Percentiles rank a stretch among this genome's conserved stretches.
Evolutionary conservation across 2,329 filamentous ascomycete genomes (phyloP).

Genomic region (Trematosphaeria pertusa): DNA sequence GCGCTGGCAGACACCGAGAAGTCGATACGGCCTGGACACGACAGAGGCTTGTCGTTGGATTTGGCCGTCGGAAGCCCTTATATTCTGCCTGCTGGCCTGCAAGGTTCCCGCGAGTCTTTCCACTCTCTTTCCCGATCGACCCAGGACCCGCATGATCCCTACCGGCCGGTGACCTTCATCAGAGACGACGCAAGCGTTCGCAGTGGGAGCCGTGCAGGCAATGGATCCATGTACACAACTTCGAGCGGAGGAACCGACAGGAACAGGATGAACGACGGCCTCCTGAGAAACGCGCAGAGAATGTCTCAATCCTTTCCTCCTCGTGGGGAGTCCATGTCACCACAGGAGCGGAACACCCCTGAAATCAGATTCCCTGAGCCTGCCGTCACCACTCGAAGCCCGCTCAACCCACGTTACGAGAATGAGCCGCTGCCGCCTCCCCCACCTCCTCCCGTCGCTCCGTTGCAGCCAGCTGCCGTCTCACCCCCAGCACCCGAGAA

Average conservation of each 20-base stretch:
- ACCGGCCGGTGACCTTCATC: constrained; percentile 70
- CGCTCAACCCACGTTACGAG: constrained; percentile 36
- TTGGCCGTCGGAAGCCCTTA: constrained; percentile 84
- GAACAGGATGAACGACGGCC: constrained; percentile 58
- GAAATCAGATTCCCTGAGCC: constrained; percentile 47
- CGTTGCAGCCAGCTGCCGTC: background rate
- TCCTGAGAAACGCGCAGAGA: constrained; percentile 63
- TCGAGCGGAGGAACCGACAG: constrained; percentile 56
- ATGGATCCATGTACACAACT: constrained; percentile 59
- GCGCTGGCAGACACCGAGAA: constrained; percentile 63
- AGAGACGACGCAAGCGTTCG: constrained; percentile 50
- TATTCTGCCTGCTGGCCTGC: constrained; percentile 82
- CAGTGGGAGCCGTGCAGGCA: constrained; percentile 37
- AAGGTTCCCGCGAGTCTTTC: constrained; percentile 83
- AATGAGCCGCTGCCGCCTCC: constrained; percentile 20
- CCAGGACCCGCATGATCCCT: constrained; percentile 81
- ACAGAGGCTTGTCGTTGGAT: constrained; percentile 65
- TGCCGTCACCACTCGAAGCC: constrained; percentile 33
- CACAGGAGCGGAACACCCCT: constrained; percentile 36
- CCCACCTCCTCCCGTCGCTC: constrained; percentile 14
- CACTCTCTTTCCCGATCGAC: constrained; percentile 82
- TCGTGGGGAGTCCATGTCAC: constrained; percentile 47
- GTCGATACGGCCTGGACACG: constrained; percentile 38
- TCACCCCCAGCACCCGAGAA: constrained; percentile 5
- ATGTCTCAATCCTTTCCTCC: constrained; percentile 64